Base-by-base conservation (phyloP, 192 early-diverging fungal genomes). In the Linnemannia elongata region DNA sequence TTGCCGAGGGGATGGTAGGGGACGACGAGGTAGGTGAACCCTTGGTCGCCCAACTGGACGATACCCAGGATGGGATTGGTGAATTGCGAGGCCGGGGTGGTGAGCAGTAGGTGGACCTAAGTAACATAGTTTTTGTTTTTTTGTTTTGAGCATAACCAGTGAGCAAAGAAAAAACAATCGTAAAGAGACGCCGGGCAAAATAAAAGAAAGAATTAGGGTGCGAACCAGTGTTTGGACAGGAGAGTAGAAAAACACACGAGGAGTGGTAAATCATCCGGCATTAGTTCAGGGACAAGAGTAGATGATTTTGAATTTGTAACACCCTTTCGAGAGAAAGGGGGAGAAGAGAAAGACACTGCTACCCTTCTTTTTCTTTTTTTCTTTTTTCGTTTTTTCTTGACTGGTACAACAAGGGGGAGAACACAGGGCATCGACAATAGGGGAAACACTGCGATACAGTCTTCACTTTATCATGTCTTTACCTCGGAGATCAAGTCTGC, bases 401-500 rank as follows among this genome's bases (percentile, higher is more conserved):
- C 49, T 22, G 20, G 18, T 52, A 52, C 49, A 52, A 22, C 20
- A 17, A 52, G 49, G 17, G 49, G 18, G 18, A 15, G 44, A 15
- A 45, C 20, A 52, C 5, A 20, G 18, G 49, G 49, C 49, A 18
- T 22, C 6, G 38, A 6, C 38, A 39, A 39, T 39, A 3, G 20
- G 20, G 20, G 20, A 20, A 22, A 52, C 17, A 52, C 49, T 20
- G 49, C 49, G 20, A 52, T 18, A 22, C 20, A 52, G 49, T 18
- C 22, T 49, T 52, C 44, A 12, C 20, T 52, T 52, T 52, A 0
- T 52, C 49, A 22, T 52, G 17, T 27, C 13, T 13, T 66, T 78
- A 87, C 79, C 76, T 87, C 85, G 22, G 77, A 60, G 54, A 81
- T 87, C 72, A 87, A 57, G 20, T 87, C 85, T 57, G 76, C 63